These are phyloP conservation scores for Penicillium cataractarum DNA, from an alignment of 495 filamentous ascomycete species.

Conservation along the genomic window DNA sequence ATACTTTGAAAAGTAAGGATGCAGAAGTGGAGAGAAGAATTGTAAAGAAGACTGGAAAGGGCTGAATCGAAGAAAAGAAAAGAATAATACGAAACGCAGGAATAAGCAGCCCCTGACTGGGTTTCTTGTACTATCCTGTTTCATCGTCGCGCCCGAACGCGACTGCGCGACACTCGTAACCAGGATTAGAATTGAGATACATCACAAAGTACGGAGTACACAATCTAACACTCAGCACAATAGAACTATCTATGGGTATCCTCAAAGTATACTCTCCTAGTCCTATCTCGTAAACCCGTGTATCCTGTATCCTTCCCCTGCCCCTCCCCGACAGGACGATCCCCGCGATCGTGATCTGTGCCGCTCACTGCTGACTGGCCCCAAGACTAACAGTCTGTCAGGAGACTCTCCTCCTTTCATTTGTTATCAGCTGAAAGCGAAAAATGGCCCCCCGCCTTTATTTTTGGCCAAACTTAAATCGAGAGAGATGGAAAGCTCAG, in stretches of 20 bases:
- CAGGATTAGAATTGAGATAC: background rate
- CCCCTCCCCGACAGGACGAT: constrained; percentile 4
- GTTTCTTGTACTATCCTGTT: constrained; percentile 13
- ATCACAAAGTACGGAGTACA: background rate
- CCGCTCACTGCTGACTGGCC: constrained; percentile 15
- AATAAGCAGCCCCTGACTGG: constrained; percentile 6
- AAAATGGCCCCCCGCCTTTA: constrained; percentile 12
- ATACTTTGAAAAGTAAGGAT: background rate
- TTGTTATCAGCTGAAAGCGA: constrained; percentile 28
- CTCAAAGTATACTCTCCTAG: background rate
- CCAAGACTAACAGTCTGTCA: constrained; percentile 26
- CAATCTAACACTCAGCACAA: background rate
- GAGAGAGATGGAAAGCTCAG: background rate
- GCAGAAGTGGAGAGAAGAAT: background rate
- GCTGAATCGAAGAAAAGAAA: background rate
- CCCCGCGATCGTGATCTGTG: constrained; percentile 21
- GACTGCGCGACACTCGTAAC: constrained; percentile 1
- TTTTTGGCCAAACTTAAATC: constrained; percentile 26
- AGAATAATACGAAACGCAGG: background rate
- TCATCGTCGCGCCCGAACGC: constrained; percentile 28
- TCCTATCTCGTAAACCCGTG: too few relatives aligned
- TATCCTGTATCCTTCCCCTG: background rate
- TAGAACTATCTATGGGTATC: background rate
- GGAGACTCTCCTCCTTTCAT: constrained; percentile 30
- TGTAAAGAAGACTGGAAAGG: background rate